Conservation (phyloP, 176 grass and related monocot species). For the Cenchrus purpureus region DNA sequence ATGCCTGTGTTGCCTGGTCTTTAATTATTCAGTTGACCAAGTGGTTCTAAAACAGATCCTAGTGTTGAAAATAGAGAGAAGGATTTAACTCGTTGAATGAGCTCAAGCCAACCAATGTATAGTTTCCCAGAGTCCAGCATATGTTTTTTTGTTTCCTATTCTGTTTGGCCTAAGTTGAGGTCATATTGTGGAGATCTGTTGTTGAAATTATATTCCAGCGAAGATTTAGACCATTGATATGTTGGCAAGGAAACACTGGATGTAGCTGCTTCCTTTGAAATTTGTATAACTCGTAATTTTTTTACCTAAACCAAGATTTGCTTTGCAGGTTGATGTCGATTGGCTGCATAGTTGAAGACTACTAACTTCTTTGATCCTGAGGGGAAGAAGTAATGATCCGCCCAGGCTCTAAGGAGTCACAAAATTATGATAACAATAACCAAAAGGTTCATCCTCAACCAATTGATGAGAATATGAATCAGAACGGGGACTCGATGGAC, state of each 20-base stretch:
- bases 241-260: background rate
- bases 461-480: conserved; percentile 78
- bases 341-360: conserved; percentile 33
- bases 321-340: conserved; percentile 49
- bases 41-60: background rate
- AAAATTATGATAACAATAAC: conserved; percentile 84
- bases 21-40: background rate
- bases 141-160: background rate
- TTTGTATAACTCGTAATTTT: conserved; percentile 4
- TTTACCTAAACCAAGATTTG: conserved; percentile 7
- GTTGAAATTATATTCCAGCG: conserved; percentile 3
- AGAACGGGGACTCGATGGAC: conserved; percentile 73
- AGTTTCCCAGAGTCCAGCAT: background rate
- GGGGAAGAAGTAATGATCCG: conserved; percentile 59
- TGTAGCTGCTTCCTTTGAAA: background rate
- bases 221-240: background rate
- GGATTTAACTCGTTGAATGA: background rate
- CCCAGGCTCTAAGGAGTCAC: conserved; percentile 58
- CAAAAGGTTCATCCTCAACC: conserved; percentile 98
- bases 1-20: background rate
- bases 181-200: background rate
- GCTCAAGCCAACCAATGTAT: background rate
- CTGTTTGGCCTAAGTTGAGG: background rate
- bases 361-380: conserved; percentile 25
- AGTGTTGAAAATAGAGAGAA: background rate